These are phyloP conservation scores for Rubroshorea leprosula DNA, from an alignment of 345 rosid genomes.

Conservation along the genomic window DNA sequence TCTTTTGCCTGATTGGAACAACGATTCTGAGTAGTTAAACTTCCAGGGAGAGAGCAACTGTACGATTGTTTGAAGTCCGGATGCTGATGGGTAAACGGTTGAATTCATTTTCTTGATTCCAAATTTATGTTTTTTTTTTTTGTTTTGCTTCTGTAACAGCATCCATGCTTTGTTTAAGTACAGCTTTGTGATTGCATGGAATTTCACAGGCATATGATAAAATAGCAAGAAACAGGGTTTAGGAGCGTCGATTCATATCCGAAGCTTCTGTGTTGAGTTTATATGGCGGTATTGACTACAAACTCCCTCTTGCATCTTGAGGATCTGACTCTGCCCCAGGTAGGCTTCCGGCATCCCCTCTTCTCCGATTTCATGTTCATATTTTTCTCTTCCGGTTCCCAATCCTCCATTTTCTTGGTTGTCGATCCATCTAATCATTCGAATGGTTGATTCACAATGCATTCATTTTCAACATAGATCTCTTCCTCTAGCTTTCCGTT, in stretches of 20 bases:
- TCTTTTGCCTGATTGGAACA: background rate
- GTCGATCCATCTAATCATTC: too few species aligned
- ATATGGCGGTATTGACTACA: constrained; percentile 19
- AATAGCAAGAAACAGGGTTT: background rate
- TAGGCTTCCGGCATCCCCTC: constrained; percentile 14
- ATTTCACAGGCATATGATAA: too few species aligned
- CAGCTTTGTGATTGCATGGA: background rate
- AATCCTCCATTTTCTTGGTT: background rate
- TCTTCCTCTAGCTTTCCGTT: too few species aligned
- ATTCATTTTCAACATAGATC: too few species aligned
- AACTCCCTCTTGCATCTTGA: constrained; percentile 33
- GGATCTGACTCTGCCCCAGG: constrained; percentile 36
- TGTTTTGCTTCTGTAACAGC: background rate
- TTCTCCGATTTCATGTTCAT: background rate
- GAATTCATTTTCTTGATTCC: constrained; percentile 10
- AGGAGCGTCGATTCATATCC: background rate
- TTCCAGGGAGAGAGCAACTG: background rate
- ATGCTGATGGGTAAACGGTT: constrained; percentile 15
- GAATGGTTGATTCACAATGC: too few species aligned
- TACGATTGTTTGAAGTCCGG: constrained; percentile 4
- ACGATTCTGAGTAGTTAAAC: constrained; percentile 11
- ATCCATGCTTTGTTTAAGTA: background rate
- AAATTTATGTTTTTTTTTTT: background rate
- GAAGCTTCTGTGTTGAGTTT: background rate
- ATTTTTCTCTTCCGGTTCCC: background rate